These are phyloP conservation scores for Ceraceosorus bombacis DNA, from an alignment of 1,284 basidiomycete genomes.

Conservation along the genomic window DNA sequence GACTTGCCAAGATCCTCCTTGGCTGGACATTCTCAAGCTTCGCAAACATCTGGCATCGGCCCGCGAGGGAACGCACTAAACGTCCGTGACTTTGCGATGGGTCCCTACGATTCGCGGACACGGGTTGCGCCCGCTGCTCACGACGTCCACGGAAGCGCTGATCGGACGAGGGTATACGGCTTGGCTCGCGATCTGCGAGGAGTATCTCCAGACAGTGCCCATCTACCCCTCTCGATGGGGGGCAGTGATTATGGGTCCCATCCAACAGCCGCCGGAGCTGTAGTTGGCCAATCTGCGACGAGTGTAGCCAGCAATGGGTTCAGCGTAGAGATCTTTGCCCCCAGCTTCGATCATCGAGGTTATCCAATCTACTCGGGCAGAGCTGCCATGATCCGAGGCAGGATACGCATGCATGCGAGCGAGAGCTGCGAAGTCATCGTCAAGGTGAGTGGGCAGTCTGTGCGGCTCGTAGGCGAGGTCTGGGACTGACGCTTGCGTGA, in stretches of 20 bases:
- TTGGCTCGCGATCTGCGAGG: constrained; percentile 4
- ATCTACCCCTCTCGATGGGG: background rate
- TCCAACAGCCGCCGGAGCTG: background rate
- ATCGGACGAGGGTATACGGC: constrained; percentile 7
- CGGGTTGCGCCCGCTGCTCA: background rate
- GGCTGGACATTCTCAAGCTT: background rate
- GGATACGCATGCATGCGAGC: constrained; percentile 25
- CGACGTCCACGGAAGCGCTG: background rate
- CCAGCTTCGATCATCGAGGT: constrained; percentile 32
- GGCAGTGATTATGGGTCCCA: background rate
- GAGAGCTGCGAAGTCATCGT: constrained; percentile 32
- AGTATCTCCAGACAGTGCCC: constrained; percentile 6
- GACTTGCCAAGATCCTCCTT: background rate
- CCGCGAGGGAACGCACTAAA: background rate
- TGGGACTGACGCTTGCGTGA: background rate
- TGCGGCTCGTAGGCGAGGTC: background rate
- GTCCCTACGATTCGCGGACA: background rate
- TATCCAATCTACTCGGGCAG: constrained; percentile 33
- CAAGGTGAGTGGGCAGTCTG: constrained; percentile 13
- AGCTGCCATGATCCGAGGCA: constrained; percentile 24
- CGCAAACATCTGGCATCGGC: background rate
- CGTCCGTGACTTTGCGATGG: background rate
- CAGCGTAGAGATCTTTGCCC: constrained; percentile 36
- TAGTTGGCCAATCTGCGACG: background rate
- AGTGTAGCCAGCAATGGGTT: constrained; percentile 13